These are phyloP conservation scores for Ascobolus immersus DNA, from an alignment of 495 filamentous ascomycete genomes.

Conservation along the genomic window DNA sequence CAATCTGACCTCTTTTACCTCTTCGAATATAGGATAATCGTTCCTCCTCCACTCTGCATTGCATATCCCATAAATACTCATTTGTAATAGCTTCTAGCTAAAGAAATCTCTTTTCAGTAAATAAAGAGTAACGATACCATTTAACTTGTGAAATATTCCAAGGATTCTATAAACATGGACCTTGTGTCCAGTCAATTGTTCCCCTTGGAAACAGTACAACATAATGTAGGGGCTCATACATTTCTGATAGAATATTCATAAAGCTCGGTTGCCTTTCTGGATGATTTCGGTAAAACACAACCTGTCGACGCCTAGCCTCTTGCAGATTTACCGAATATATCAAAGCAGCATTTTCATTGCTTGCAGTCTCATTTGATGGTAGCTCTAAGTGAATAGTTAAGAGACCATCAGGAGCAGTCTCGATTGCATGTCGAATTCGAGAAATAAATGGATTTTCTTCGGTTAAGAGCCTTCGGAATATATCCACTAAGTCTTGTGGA, in stretches of 20 bases:
- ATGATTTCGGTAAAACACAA: neutral
- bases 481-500: neutral
- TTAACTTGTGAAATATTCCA: neutral
- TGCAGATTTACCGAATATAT: neutral
- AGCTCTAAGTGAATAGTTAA: neutral
- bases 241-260: neutral
- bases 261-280: neutral
- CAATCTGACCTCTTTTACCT: neutral
- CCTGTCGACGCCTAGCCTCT: neutral
- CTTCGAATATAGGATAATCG: constrained; percentile 2
- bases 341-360: no score
- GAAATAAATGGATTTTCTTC: constrained; percentile 2
- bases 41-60: constrained; percentile 1
- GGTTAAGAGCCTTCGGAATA: neutral
- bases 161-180: no score
- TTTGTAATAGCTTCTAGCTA: neutral
- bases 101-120: neutral
- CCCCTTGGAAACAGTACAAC: neutral
- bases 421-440: neutral
- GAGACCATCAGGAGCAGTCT: neutral
- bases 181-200: neutral
- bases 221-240: constrained; percentile 1
- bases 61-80: constrained; percentile 1
- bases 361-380: no score
- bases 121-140: constrained; percentile 1